Conservation (phyloP, 352 stramenopile genomes). For the Globisporangium paroecandrum region DNA sequence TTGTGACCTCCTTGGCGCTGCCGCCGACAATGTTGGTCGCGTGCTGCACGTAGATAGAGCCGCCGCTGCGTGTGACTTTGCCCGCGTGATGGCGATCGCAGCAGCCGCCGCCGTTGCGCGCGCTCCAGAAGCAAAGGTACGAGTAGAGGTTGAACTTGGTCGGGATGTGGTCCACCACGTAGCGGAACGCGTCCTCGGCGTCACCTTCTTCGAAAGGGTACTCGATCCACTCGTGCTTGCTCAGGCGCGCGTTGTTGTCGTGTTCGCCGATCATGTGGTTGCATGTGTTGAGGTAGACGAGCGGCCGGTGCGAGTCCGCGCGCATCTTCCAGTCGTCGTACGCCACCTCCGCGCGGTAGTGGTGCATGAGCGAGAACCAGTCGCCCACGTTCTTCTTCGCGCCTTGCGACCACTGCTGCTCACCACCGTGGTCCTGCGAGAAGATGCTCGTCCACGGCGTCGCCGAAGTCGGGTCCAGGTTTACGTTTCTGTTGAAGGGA, state of each 20-base stretch:
- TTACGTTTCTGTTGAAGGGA: conserved; percentile 41
- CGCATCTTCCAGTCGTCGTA: conserved; percentile 45
- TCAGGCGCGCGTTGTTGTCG: conserved; percentile 74
- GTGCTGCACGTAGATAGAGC: conserved; percentile 61
- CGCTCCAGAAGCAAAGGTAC: conserved; percentile 68
- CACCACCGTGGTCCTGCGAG: conserved; percentile 69
- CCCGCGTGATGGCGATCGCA: conserved; percentile 61
- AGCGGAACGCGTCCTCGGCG: conserved; percentile 65
- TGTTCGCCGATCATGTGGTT: conserved; percentile 88
- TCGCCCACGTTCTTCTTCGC: conserved; percentile 77
- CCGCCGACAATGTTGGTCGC: not conserved
- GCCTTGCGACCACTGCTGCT: conserved; percentile 79
- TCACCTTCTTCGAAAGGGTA: conserved; percentile 77
- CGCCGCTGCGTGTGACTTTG: conserved; percentile 48
- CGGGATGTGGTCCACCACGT: conserved; percentile 76
- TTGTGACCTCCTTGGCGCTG: not conserved
- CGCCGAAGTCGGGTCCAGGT: conserved; percentile 40
- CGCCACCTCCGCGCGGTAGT: conserved; percentile 64
- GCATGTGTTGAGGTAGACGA: conserved; percentile 87
- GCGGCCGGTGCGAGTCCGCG: conserved; percentile 45
- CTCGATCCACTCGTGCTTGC: conserved; percentile 80
- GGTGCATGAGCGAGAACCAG: conserved; percentile 90
- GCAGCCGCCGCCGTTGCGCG: conserved; percentile 74
- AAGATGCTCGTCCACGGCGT: conserved; percentile 65
- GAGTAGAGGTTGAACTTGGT: conserved; percentile 89